Evolutionary conservation across 2,329 filamentous ascomycete species (phyloP).

Genomic region (Botrytis tulipae): DNA sequence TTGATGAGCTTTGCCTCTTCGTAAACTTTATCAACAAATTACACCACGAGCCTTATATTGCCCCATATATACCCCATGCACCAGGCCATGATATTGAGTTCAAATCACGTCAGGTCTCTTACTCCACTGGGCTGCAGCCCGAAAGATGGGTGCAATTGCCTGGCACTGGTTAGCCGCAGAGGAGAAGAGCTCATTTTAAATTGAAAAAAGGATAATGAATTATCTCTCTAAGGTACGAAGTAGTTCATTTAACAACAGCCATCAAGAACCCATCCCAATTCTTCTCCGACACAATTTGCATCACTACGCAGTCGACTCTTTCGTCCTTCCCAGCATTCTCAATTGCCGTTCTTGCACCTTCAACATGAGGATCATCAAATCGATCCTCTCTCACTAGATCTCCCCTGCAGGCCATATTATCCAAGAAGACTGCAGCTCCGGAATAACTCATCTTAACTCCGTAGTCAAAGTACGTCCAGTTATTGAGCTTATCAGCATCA

Average conservation of each 20-base stretch:
- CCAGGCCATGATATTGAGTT: background rate
- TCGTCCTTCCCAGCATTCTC: background rate
- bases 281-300: conserved; percentile 6
- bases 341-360: conserved; percentile 4
- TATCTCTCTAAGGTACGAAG: background rate
- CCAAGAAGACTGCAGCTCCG: background rate
- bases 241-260: background rate
- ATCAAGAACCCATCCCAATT: background rate
- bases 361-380: background rate
- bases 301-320: conserved; percentile 2
- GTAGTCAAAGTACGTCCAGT: background rate
- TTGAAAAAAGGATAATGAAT: background rate
- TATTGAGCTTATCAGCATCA: conserved; percentile 11
- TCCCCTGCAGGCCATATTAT: background rate
- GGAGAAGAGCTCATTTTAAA: background rate
- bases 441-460: conserved; percentile 3
- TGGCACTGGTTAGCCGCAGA: background rate
- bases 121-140: background rate
- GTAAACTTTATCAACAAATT: background rate
- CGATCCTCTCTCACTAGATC: background rate
- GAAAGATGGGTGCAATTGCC: background rate
- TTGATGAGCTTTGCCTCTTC: background rate
- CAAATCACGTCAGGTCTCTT: background rate
- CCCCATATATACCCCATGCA: rapidly evolving
- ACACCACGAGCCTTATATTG: background rate